Evolutionary conservation across 2,329 filamentous ascomycete genomes (phyloP).

Genomic region (Trichoderma sp.): DNA sequence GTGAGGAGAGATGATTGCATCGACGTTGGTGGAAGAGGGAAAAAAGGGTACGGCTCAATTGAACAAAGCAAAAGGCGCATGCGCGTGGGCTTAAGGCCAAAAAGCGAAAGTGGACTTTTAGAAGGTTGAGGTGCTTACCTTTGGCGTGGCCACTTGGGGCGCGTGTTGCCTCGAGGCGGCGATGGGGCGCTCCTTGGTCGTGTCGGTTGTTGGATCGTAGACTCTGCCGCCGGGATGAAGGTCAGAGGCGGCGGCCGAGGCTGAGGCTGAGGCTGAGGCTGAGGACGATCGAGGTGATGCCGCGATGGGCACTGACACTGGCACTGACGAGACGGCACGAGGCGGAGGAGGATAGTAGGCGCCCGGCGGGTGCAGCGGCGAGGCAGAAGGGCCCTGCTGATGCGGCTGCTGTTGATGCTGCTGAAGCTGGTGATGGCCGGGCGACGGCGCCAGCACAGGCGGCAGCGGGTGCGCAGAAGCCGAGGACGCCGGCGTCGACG

Average conservation of each 20-base stretch:
- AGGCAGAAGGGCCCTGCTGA: slow-evolving; percentile 33
- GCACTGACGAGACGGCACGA: slow-evolving; percentile 7
- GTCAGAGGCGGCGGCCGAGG: background rate
- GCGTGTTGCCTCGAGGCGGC: slow-evolving; percentile 50
- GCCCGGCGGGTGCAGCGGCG: slow-evolving; percentile 45
- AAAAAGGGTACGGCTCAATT: background rate
- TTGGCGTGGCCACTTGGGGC: slow-evolving; percentile 44
- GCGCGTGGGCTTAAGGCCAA: slow-evolving; percentile 7
- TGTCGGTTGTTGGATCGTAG: slow-evolving; percentile 55
- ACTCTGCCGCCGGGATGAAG: slow-evolving; percentile 44
- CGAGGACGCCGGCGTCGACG: slow-evolving; percentile 31
- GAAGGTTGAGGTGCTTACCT: slow-evolving; percentile 41
- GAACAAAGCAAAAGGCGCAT: slow-evolving; percentile 9
- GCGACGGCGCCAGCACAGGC: slow-evolving; percentile 26
- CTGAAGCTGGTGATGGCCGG: slow-evolving; percentile 29
- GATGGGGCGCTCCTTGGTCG: slow-evolving; percentile 45
- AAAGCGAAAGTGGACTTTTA: slow-evolving; percentile 26
- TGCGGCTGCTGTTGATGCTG: background rate
- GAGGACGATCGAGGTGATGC: slow-evolving; percentile 21
- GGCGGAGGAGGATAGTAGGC: slow-evolving; percentile 40
- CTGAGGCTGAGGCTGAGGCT: background rate
- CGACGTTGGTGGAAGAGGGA: background rate
- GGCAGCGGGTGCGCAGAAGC: slow-evolving; percentile 33
- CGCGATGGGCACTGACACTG: slow-evolving; percentile 29
- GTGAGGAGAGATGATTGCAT: background rate